Conservation (phyloP, 2,329 filamentous ascomycete genomes). For the Xylariaceae sp. region DNA sequence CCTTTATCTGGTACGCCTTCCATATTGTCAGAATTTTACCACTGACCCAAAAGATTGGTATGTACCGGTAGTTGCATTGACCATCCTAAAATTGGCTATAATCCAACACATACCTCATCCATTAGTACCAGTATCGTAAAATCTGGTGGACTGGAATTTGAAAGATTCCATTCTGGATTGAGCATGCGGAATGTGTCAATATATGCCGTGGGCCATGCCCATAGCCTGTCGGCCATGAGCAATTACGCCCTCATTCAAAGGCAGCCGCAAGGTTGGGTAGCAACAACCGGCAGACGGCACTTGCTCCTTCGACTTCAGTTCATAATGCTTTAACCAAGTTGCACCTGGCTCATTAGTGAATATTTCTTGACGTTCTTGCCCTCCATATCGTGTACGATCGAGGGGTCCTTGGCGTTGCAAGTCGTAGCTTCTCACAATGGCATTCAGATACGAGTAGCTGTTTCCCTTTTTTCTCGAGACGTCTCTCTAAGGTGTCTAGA, state of each 20-base stretch:
- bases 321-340: not conserved
- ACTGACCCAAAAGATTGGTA: too few species aligned
- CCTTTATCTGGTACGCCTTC: too few species aligned
- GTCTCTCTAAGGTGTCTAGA: not conserved
- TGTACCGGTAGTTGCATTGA: too few species aligned
- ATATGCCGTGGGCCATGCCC: too few species aligned
- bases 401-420: not conserved
- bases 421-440: slow-evolving; percentile 1
- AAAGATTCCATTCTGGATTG: too few species aligned
- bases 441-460: not conserved
- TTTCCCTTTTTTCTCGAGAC: not conserved
- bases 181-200: not conserved
- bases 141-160: too few species aligned
- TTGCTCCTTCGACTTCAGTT: not conserved
- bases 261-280: not conserved
- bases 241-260: not conserved
- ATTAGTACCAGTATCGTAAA: too few species aligned
- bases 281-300: not conserved
- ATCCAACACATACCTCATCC: too few species aligned
- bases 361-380: not conserved
- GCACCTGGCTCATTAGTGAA: not conserved
- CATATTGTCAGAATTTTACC: too few species aligned
- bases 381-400: not conserved
- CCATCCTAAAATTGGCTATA: too few species aligned
- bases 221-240: not conserved